Evolutionary conservation across 768 basidiomycete genomes (phyloP), one percentile per base, ranked within the genome.

Genomic region (Termitomyces sp.): DNA sequence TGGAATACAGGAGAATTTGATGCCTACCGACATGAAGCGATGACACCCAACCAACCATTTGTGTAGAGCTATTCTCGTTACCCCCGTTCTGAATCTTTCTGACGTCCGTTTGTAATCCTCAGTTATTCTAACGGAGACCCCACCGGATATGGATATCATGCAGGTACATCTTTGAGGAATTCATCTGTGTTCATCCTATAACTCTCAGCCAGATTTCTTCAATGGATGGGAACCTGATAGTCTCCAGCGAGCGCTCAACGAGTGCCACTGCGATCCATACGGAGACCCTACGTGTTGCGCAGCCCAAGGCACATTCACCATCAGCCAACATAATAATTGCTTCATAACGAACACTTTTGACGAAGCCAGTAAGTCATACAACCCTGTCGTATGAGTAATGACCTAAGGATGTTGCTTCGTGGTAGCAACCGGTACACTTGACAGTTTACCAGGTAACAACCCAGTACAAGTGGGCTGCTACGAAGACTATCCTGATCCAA

Each of bases 151-250:
- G 78, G 78, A 58, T 69, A 75, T 55, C 74, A 74, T 62, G 74
- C 70, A 23, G 76, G 72, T 70, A 49, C 18, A 16, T 26, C 9
- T 36, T 3, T 20, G 4, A 9, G 5, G 2, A 35, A 35, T 28
- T 38, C 7, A 40, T 53, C 23, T n/a, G 23, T 28, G n/a, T 28
- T 14, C 18, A 5, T n/a, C 18, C 10, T 36, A 40, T 26, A 7
- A 23, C 18, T 53, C 2, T 18, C 10, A 5, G 12, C 50, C 49
- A 77, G 75, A 79, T 61, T 80, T 76, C 63, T 69, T 71, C 56
- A 78, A 79, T 58, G 80, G 83, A 3, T 84, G 82, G 82, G 74
- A 79, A 48, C 59, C 62, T 3, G 73, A 70, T n/a, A 69, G 79
- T 10, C 73, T 83, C 1, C 67, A 74, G 53, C 68, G 68, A n/a